A percentile compares a stretch with the other conserved stretches of the same genome.
Evolutionary conservation across 2,329 filamentous ascomycete genomes (phyloP).

Genomic region (Epicoccum sorghinum): DNA sequence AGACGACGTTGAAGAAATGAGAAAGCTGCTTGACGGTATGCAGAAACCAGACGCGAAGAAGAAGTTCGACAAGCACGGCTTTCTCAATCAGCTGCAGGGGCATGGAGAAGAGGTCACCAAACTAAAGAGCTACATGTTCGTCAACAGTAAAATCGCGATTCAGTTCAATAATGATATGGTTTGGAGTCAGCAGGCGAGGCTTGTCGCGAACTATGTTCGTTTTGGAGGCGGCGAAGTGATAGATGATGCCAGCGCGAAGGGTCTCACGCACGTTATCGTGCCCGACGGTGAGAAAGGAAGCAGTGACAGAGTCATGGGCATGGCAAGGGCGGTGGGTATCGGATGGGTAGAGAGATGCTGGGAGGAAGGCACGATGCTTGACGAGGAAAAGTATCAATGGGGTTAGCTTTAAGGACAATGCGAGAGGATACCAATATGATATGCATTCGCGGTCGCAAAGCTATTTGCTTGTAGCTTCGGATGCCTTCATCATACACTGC

Average conservation of each 20-base stretch:
- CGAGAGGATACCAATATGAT: neutral
- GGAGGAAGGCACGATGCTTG: conserved; percentile 76
- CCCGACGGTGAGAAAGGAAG: conserved; percentile 53
- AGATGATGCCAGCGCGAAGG: conserved; percentile 57
- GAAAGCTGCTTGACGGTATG: conserved; percentile 48
- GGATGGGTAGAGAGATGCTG: conserved; percentile 83
- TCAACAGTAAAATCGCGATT: conserved; percentile 32
- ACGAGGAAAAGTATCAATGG: conserved; percentile 63
- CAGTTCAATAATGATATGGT: conserved; percentile 11
- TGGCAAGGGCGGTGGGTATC: conserved; percentile 72
- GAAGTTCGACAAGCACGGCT: conserved; percentile 24
- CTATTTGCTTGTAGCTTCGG: too few relatives aligned
- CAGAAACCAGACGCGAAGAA: conserved; percentile 23
- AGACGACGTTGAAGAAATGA: conserved; percentile 65
- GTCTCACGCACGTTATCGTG: conserved; percentile 76
- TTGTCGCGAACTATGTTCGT: conserved; percentile 63
- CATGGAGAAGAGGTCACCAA: conserved; percentile 31
- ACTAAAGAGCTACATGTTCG: conserved; percentile 42
- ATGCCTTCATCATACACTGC: neutral
- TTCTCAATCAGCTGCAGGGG: conserved; percentile 37
- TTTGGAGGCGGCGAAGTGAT: conserved; percentile 72
- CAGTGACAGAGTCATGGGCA: conserved; percentile 40
- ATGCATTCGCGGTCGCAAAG: too few relatives aligned
- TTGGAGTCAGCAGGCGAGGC: conserved; percentile 41
- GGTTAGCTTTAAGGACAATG: conserved; percentile 18